A percentile compares a stretch with the other conserved stretches of the same genome.
phyloP scores from a whole-genome alignment of 176 grass and related monocot genomes.

The Raddia guianensis region DNA sequence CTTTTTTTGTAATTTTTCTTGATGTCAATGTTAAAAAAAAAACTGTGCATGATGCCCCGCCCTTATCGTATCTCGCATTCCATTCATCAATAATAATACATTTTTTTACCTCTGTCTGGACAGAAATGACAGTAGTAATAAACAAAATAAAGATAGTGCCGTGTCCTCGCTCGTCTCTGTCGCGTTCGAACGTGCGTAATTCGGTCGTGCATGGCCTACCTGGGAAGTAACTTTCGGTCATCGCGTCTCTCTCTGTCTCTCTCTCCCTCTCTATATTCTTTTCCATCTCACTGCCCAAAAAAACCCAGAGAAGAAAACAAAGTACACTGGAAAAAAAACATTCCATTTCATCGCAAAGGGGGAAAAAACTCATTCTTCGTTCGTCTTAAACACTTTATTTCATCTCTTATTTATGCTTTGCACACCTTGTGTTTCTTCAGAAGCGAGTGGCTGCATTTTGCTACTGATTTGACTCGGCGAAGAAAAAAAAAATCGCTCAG shows the following conservation, averaged over 20 bases:
- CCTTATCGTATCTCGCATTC: not conserved
- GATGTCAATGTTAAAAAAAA: not conserved
- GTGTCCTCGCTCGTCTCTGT: constrained; percentile 27
- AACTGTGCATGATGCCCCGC: not conserved
- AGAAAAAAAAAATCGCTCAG: not conserved
- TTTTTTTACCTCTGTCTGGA: no score
- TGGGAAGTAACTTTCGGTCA: constrained; percentile 29
- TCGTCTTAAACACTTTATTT: not conserved
- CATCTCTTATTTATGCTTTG: not conserved
- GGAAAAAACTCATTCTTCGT: not conserved
- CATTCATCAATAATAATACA: no score
- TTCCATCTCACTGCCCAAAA: constrained; percentile 30
- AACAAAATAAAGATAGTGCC: not conserved
- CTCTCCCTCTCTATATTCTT: constrained; percentile 20
- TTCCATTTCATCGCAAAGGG: constrained; percentile 43
- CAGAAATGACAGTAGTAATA: not conserved
- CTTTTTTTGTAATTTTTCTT: not conserved
- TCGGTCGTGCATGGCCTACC: constrained; percentile 47
- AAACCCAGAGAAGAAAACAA: constrained; percentile 41
- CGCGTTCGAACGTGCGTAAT: constrained; percentile 45
- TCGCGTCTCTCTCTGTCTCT: constrained; percentile 1
- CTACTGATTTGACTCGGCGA: not conserved
- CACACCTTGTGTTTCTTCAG: not conserved
- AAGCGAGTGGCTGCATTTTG: no score
- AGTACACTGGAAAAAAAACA: constrained; percentile 52